Conservation (phyloP, 768 basidiomycete genomes). For the Auricularia cornea region DNA sequence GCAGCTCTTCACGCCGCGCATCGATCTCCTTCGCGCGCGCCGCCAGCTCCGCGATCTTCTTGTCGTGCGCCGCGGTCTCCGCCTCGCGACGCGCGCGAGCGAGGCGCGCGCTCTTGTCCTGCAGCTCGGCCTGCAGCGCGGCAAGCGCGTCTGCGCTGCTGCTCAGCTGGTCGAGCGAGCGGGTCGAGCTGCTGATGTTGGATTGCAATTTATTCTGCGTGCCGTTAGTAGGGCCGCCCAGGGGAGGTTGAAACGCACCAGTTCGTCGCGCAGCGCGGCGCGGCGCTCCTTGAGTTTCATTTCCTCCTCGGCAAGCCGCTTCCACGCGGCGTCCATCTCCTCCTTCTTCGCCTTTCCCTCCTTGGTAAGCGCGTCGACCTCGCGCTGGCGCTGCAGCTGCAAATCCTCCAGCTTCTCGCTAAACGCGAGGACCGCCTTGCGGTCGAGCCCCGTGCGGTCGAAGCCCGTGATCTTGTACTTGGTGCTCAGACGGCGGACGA, state of each 20-base stretch:
- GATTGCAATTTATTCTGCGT: slow-evolving; percentile 10
- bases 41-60: slow-evolving; percentile 46
- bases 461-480: slow-evolving; percentile 69
- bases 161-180: slow-evolving; percentile 47
- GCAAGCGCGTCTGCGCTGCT: slow-evolving; percentile 45
- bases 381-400: slow-evolving; percentile 50
- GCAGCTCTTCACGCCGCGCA: slow-evolving; percentile 58
- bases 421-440: slow-evolving; percentile 68
- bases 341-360: slow-evolving; percentile 50
- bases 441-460: slow-evolving; percentile 58
- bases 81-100: slow-evolving; percentile 54
- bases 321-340: slow-evolving; percentile 55
- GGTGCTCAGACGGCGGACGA: slow-evolving; percentile 61
- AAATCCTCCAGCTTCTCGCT: slow-evolving; percentile 54
- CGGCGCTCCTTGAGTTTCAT: slow-evolving; percentile 41
- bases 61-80: slow-evolving; percentile 53
- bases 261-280: not conserved
- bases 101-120: slow-evolving; percentile 56
- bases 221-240: not conserved
- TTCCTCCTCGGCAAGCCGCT: slow-evolving; percentile 47
- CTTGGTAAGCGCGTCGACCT: slow-evolving; percentile 30
- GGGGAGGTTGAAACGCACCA: not conserved
- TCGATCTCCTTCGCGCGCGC: slow-evolving; percentile 54
- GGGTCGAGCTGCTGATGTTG: slow-evolving; percentile 45
- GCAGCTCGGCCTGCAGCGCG: slow-evolving; percentile 51